Evolutionary conservation across 257 asterid species (phyloP), one percentile per base, ranked within the genome.

Genomic region (Leonotis leonurus): DNA sequence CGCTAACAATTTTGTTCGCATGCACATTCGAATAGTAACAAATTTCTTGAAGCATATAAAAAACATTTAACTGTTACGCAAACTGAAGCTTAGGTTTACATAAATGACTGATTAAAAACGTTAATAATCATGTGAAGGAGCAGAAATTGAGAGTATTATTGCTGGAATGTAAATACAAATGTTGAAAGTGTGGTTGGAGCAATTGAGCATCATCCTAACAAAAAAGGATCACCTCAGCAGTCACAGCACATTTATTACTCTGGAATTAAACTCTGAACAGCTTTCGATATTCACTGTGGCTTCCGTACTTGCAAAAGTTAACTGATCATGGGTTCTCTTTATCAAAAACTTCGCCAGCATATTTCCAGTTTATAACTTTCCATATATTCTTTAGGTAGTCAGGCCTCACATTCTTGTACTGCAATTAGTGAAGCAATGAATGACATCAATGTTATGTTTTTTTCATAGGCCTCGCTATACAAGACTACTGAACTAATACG

Each of bases 391-490:
- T 78, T 53, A 81, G 76, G 68, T 84, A 81, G 60, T 83, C 84
- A 3, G 87, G 81, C 74, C 72, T 76, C 75, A 62, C 89, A 56
- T 85, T 85, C 67, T 82, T 77, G 94, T 89, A 87, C 97, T 89
- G 94, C 78, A 82, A 56, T 51, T 56, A 6, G 12, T 29, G 12
- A 45, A 73, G 54, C 54, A 60, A 61, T 46, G 0, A n/a, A 65
- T 21, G 13, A 32, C 49, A 63, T 45, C 24, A 21, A 60, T 25
- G 20, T 27, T 18, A 3, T 30, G 16, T 64, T 18, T n/a, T n/a
- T 49, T 44, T 16, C 33, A 30, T 20, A 32, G 37, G 1, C 10
- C 8, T 7, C 16, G 21, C 22, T 55, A n/a, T 12, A 32, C 26
- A 6, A 17, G 50, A 60, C 37, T 10, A 41, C n/a, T 16, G 2